Conservation (phyloP, 2,329 filamentous ascomycete species). For the Coniochaeta sp. region DNA sequence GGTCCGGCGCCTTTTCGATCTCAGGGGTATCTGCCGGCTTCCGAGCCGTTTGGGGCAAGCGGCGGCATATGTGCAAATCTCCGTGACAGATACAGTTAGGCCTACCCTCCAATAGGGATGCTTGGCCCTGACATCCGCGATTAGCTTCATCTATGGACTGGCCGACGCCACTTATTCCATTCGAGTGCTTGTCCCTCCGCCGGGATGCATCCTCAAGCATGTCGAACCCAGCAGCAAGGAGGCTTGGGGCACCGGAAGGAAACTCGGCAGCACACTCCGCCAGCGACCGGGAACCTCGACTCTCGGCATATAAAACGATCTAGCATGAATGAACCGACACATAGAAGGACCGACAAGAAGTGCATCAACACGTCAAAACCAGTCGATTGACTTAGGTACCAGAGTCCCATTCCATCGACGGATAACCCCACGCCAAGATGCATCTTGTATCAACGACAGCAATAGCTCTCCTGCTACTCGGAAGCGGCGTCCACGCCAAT, state of each 20-base stretch:
- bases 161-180: too few relatives aligned
- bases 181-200: too few relatives aligned
- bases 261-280: too few relatives aligned
- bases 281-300: not conserved
- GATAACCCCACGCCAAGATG: conserved; percentile 10
- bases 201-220: too few relatives aligned
- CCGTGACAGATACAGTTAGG: not conserved
- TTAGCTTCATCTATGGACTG: too few relatives aligned
- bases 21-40: too few relatives aligned
- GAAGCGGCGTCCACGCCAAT: conserved; percentile 18
- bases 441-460: conserved; percentile 6
- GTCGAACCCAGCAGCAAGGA: too few relatives aligned
- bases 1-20: too few relatives aligned
- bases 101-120: not conserved
- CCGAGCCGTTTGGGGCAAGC: not conserved
- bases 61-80: not conserved
- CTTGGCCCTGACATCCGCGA: not conserved
- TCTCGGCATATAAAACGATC: not conserved
- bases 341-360: not conserved
- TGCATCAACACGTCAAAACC: not conserved
- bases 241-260: too few relatives aligned
- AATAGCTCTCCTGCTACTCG: conserved; percentile 15
- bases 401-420: not conserved
- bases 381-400: not conserved
- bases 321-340: not conserved